These are phyloP conservation scores for Phalaenopsis aphrodite DNA, from an alignment of 106 monocot genomes.

Conservation along the genomic window DNA sequence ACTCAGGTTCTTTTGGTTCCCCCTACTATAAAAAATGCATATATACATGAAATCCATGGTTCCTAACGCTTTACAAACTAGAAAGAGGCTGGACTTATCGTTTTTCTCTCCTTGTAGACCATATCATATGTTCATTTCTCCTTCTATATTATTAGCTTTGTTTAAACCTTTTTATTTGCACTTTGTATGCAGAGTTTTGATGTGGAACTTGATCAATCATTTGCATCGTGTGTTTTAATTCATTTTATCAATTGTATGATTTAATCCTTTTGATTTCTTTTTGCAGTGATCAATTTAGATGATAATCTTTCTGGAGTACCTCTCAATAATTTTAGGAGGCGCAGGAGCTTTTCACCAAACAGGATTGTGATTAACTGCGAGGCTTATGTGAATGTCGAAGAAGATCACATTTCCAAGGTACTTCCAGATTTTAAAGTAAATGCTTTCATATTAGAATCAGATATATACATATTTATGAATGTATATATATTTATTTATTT, in stretches of 20 bases:
- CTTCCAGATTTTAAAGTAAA: neutral
- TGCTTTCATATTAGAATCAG: neutral
- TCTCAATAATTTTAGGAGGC: constrained; percentile 4
- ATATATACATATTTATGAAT: too few relatives aligned
- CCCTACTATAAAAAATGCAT: too few relatives aligned
- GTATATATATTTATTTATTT: too few relatives aligned
- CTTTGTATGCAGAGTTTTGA: neutral
- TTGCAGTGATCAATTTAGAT: constrained; percentile 9
- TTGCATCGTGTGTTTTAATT: neutral
- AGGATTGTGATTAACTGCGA: constrained; percentile 15
- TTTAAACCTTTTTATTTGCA: neutral
- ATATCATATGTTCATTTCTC: neutral
- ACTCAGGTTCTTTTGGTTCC: too few relatives aligned
- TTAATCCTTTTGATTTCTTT: neutral
- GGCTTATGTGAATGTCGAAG: constrained; percentile 9
- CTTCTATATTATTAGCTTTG: neutral
- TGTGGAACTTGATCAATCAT: neutral
- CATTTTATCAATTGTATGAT: neutral
- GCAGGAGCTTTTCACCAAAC: constrained; percentile 9
- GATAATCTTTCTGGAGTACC: neutral
- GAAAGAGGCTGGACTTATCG: neutral
- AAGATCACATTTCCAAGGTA: constrained; percentile 14
- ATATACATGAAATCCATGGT: neutral
- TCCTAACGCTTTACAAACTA: neutral
- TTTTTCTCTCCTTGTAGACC: neutral